Percentiles rank a stretch among this genome's conserved stretches.
These are phyloP conservation scores for Prunus yedoensis DNA, from an alignment of 331 rosid genomes.

Conservation along the genomic window DNA sequence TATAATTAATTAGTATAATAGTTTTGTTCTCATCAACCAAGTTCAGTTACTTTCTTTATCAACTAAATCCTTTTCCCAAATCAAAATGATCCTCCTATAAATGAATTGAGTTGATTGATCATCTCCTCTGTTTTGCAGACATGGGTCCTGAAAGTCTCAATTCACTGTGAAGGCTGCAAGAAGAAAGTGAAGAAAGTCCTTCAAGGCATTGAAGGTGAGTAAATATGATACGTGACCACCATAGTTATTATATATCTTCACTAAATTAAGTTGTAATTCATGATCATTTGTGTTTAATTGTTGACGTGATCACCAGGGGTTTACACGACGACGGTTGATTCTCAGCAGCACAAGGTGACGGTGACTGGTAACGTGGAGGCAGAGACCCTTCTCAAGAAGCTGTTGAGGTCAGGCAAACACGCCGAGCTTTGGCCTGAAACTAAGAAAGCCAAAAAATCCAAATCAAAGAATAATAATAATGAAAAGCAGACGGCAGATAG, in stretches of 20 bases:
- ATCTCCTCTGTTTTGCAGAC: conserved; percentile 40
- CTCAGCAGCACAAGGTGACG: conserved; percentile 77
- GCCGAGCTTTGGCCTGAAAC: conserved; percentile 74
- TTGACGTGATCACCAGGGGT: conserved; percentile 50
- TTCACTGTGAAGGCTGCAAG: conserved; percentile 96
- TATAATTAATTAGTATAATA: conserved; percentile 1
- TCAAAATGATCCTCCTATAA: too few species aligned
- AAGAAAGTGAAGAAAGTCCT: conserved; percentile 87
- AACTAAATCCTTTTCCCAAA: too few species aligned
- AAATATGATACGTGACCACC: not conserved
- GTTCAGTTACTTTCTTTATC: not conserved
- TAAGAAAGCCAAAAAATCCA: conserved; percentile 45
- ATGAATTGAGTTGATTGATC: not conserved
- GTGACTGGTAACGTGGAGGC: conserved; percentile 78
- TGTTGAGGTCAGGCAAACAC: conserved; percentile 59
- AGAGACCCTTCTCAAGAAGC: conserved; percentile 68
- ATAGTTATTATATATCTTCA: not conserved
- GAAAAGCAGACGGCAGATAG: conserved; percentile 25
- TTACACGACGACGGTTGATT: conserved; percentile 58
- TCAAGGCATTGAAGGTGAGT: conserved; percentile 67
- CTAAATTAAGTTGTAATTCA: not conserved
- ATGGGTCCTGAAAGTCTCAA: conserved; percentile 79
- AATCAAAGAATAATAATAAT: conserved; percentile 36
- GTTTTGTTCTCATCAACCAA: not conserved
- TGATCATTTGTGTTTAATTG: not conserved